These are phyloP conservation scores for Gyrodon lividus DNA, from an alignment of 768 basidiomycete genomes.

Conservation along the genomic window DNA sequence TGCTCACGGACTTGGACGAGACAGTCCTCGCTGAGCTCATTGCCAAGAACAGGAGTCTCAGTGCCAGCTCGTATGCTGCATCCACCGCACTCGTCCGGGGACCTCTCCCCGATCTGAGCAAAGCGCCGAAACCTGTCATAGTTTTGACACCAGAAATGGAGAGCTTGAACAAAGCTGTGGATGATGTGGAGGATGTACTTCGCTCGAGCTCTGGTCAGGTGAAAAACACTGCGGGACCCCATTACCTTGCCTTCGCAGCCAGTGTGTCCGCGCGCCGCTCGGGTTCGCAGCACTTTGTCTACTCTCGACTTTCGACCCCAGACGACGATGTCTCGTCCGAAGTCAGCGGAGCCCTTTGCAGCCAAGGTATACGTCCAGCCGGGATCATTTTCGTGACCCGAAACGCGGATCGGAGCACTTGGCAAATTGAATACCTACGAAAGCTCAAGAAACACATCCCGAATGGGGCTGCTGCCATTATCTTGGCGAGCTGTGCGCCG, in stretches of 20 bases:
- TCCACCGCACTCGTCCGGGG: slow-evolving; percentile 50
- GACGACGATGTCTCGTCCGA: slow-evolving; percentile 5
- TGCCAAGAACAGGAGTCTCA: slow-evolving; percentile 41
- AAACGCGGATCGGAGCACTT: slow-evolving; percentile 50
- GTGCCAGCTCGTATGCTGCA: slow-evolving; percentile 44
- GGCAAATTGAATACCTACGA: slow-evolving; percentile 49
- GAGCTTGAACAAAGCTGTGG: slow-evolving; percentile 61
- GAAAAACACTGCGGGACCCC: slow-evolving; percentile 57
- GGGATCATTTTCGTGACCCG: slow-evolving; percentile 52
- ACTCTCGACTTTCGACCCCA: slow-evolving; percentile 22
- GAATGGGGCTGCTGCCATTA: slow-evolving; percentile 36
- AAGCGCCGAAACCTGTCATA: slow-evolving; percentile 32
- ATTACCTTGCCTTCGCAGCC: slow-evolving; percentile 49
- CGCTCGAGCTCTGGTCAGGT: slow-evolving; percentile 42
- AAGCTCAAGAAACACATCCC: slow-evolving; percentile 23
- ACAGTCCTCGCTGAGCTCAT: slow-evolving; percentile 32
- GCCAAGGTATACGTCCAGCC: slow-evolving; percentile 1
- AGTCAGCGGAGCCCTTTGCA: slow-evolving; percentile 6
- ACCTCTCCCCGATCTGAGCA: slow-evolving; percentile 35
- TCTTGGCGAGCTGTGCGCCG: slow-evolving; percentile 64
- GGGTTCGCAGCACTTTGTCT: slow-evolving; percentile 47
- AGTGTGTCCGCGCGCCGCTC: slow-evolving; percentile 34
- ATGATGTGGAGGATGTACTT: slow-evolving; percentile 48
- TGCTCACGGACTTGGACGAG: slow-evolving; percentile 30
- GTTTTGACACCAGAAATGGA: slow-evolving; percentile 58